These are phyloP conservation scores for Yamadazyma jaroonii DNA, from an alignment of 1,139 yeast species.

Conservation along the genomic window DNA sequence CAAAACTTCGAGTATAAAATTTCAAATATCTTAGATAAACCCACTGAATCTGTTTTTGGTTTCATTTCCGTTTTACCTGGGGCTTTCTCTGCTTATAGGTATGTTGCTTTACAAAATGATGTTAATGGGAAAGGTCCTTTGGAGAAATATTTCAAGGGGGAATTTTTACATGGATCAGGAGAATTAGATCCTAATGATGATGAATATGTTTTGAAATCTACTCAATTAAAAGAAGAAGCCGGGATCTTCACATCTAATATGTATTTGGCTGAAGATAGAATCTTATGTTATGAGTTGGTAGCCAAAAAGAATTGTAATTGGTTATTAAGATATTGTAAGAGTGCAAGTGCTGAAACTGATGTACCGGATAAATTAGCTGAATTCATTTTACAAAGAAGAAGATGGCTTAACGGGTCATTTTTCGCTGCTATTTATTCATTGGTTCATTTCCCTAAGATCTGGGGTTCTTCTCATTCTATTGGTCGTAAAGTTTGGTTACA, in stretches of 20 bases:
- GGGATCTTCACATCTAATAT: conserved; percentile 51
- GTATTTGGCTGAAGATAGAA: conserved; percentile 52
- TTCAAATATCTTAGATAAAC: conserved; percentile 45
- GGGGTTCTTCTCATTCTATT: conserved; percentile 42
- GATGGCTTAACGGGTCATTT: conserved; percentile 52
- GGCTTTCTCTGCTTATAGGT: conserved; percentile 46
- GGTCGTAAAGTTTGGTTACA: conserved; percentile 43
- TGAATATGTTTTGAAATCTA: conserved; percentile 39
- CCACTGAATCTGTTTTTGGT: conserved; percentile 46
- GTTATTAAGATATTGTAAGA: conserved; percentile 45
- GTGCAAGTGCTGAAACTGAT: conserved; percentile 50
- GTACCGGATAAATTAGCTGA: conserved; percentile 48
- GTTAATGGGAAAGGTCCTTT: conserved; percentile 44
- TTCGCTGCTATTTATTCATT: conserved; percentile 48
- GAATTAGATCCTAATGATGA: conserved; percentile 47
- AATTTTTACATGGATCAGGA: conserved; percentile 45
- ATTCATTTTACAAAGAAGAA: conserved; percentile 47
- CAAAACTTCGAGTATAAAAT: conserved; percentile 49
- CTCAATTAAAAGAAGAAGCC: conserved; percentile 43
- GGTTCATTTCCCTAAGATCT: conserved; percentile 43
- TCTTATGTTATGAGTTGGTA: conserved; percentile 47
- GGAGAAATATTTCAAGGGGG: conserved; percentile 50
- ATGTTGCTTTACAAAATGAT: conserved; percentile 41
- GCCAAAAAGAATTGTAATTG: conserved; percentile 45
- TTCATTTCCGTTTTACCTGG: conserved; percentile 48